Conservation (phyloP, 2,329 filamentous ascomycete genomes). For the Zasmidium cellare region DNA sequence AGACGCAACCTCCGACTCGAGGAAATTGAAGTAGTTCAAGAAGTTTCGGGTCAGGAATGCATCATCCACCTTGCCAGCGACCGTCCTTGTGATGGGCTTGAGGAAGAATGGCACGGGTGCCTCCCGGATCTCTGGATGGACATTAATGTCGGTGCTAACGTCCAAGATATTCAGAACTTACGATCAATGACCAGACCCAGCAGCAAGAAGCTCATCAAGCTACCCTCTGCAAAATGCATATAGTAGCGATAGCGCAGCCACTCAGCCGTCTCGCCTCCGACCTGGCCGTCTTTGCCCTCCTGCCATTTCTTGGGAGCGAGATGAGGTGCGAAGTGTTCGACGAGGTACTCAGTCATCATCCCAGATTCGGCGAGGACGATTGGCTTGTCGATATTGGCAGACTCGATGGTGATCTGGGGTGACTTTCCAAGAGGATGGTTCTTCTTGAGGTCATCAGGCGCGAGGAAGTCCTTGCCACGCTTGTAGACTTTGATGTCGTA, state of each 20-base stretch:
- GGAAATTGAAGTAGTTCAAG: conserved; percentile 49
- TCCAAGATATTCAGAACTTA: conserved; percentile 35
- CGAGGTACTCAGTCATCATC: conserved; percentile 78
- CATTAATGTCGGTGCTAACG: neutral
- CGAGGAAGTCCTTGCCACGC: conserved; percentile 63
- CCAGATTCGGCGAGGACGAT: conserved; percentile 78
- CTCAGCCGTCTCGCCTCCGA: conserved; percentile 60
- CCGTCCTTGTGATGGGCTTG: conserved; percentile 60
- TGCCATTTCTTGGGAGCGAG: conserved; percentile 55
- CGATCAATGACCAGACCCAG: conserved; percentile 62
- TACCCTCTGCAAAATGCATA: conserved; percentile 85
- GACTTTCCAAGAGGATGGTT: conserved; percentile 87
- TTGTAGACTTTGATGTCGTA: conserved; percentile 82
- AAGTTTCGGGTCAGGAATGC: conserved; percentile 50
- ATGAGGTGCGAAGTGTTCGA: conserved; percentile 62
- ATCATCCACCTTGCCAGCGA: conserved; percentile 51
- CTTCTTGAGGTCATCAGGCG: conserved; percentile 72
- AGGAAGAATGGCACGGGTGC: conserved; percentile 68
- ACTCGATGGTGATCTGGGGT: conserved; percentile 69
- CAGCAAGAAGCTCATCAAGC: conserved; percentile 71
- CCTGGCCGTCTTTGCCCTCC: conserved; percentile 54
- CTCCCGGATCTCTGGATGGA: conserved; percentile 37
- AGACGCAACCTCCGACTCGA: conserved; percentile 51
- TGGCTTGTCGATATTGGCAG: conserved; percentile 44
- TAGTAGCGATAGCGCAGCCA: conserved; percentile 66